Evolutionary conservation across 2,329 filamentous ascomycete genomes (phyloP), one percentile per base, ranked within the genome.

Genomic region (Phyllosticta capitalensis): DNA sequence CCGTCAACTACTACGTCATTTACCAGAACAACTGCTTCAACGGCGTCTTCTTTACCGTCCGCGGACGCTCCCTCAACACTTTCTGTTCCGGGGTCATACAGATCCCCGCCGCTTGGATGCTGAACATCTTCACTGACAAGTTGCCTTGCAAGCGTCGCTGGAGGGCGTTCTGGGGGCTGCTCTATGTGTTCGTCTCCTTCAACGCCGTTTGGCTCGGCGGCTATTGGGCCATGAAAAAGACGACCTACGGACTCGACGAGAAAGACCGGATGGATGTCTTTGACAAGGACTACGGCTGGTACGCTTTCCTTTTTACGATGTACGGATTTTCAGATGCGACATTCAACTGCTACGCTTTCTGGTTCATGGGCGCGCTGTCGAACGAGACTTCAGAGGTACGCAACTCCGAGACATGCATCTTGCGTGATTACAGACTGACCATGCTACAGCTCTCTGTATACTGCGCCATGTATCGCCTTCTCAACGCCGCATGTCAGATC

Each of bases 11-110:
- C 62, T 67, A 63, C 24, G 63, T 61, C 50, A 64, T 65, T 5
- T 67, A 67, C 28, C 66, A 67, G 30, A 63, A 60, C 55, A 67
- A 67, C 51, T 63, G 64, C 24, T 66, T 61, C 52, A 67, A 67
- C 54, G 61, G 52, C 5, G 61, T 63, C 24, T 64, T 64, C 53
- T 67, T 67, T 51, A 52, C 64, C 22, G 64, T 67, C 9, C 61
- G 66, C 12, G 64, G 61, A 1, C 62, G 66, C 5, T 64, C 65
- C 12, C 63, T 67, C 38, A 66, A 65, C 51, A 64, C 61, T 38
- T 33, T 67, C 6, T 61, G 63, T 60, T 66, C 63, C 53, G 63
- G 64, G 19, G 62, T 64, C 61, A 63, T 61, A 21, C 64, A 66
- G 50, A 63, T 67, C 26, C 26, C 63, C 20, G 62, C 64, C 54